Percentiles rank a stretch among this genome's conserved stretches.
Evolutionary conservation across 192 early-diverging fungal genomes (phyloP).

Genomic region (Rhizoclosmatium globosum): DNA sequence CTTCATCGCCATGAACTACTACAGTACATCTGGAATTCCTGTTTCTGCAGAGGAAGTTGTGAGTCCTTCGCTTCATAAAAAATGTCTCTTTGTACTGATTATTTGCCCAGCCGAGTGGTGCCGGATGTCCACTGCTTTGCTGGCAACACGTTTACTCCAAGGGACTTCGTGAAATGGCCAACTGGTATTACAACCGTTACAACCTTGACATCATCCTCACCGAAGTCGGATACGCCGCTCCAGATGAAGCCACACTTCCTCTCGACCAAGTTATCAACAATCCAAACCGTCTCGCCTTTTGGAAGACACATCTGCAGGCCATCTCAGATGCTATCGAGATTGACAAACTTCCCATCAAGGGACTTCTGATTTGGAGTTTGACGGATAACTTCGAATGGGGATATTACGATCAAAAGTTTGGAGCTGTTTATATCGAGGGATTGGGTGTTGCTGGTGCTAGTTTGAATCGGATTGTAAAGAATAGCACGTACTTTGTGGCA

Average conservation of each 20-base stretch:
- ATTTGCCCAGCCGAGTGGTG: neutral
- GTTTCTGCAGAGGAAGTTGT: neutral
- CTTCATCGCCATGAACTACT: conserved; percentile 56
- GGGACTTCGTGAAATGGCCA: conserved; percentile 21
- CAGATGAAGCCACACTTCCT: conserved; percentile 1
- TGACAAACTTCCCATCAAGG: conserved; percentile 34
- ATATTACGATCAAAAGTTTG: conserved; percentile 18
- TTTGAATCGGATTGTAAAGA: conserved; percentile 9
- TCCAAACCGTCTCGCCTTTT: conserved; percentile 40
- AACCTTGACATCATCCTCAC: conserved; percentile 33
- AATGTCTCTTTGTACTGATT: too few species aligned
- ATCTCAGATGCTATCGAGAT: conserved; percentile 27
- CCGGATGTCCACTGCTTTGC: neutral
- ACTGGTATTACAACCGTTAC: conserved; percentile 25
- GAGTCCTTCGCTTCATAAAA: too few species aligned
- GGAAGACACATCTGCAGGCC: conserved; percentile 33
- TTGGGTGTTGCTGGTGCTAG: neutral
- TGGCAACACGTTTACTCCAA: conserved; percentile 24
- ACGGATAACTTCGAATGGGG: conserved; percentile 57
- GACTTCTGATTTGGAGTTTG: conserved; percentile 49
- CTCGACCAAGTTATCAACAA: conserved; percentile 23
- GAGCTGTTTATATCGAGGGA: conserved; percentile 1
- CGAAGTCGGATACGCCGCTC: conserved; percentile 24
- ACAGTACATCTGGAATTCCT: conserved; percentile 34
- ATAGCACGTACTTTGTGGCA: conserved; percentile 4